Base-by-base conservation (phyloP, 2,329 filamentous ascomycete species). In the Truncatella angustata region DNA sequence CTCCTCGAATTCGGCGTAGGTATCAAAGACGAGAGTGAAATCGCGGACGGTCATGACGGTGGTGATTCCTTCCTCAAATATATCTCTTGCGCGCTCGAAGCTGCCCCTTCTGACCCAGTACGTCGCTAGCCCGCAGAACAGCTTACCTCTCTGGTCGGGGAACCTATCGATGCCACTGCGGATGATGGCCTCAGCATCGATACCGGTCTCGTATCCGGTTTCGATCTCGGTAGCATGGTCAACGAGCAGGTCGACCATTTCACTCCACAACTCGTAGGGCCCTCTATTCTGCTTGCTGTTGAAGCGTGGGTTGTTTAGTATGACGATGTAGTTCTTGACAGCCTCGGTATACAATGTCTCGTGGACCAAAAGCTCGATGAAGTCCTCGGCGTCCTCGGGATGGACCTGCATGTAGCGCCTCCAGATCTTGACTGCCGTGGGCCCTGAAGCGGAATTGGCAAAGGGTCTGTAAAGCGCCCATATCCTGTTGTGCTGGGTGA, bases 41-140 rank as follows among this genome's bases (percentile, higher is more conserved):
- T 99, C 94, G 51, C 94, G 87, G 40, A 99, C 92, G 2, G 94
- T 99, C 93, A 97, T 97, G 57, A 97, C 95, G 1, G 93, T 97
- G 10, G 91, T 96, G 59, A 97, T 90, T 40, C 90, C 95, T 70
- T 97, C 92, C 71, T 99, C 94, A 59, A 96, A 97, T 3, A 95
- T 80, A 68, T 99, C 94, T 58, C 95, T 80, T 12, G 94, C 92
- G 55, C 87, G 87, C 72, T 97, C 95, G 65, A 97, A 97, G 65
- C 88, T 91, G 40, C 92, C 92, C 66, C 86, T 86, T 54, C 91
- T 90, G 66, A 95, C 96, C 91, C 93, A 97, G 72, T 97, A 99
- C 3, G 93, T 94, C 39, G 94, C 94, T 48, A 99, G 74, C 9
- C 93, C 93, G 46, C 90, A 90, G 93, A 94, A 99, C 18, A 99